These are phyloP conservation scores for Talaromyces liani DNA, from an alignment of 495 filamentous ascomycete species.

Conservation along the genomic window DNA sequence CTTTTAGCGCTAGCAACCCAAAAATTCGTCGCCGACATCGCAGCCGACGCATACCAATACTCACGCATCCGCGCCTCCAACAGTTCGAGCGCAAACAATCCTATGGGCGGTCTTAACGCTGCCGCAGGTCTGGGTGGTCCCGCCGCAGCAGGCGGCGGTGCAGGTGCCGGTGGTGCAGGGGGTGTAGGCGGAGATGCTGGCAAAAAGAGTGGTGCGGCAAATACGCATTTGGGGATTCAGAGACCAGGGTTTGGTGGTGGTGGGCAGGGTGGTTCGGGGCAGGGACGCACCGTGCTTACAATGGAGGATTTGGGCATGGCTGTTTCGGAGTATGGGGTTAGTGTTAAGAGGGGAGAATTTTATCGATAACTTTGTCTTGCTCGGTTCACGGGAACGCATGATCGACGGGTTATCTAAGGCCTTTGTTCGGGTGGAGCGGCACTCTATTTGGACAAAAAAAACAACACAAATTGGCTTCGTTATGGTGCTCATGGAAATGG, in stretches of 20 bases:
- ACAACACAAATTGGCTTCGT: background rate
- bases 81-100: conserved; percentile 73
- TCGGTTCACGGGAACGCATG: background rate
- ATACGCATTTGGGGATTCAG: conserved; percentile 73
- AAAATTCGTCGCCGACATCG: conserved; percentile 96
- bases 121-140: conserved; percentile 64
- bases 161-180: conserved; percentile 41
- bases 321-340: conserved; percentile 93
- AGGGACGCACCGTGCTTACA: conserved; percentile 89
- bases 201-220: conserved; percentile 55
- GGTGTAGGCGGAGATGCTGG: conserved; percentile 56
- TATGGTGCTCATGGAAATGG: background rate
- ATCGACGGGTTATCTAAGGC: background rate
- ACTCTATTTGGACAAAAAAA: background rate
- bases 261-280: conserved; percentile 73
- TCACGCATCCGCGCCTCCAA: conserved; percentile 88
- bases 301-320: conserved; percentile 99
- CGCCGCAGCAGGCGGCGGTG: conserved; percentile 44
- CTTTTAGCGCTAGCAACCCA: conserved; percentile 93
- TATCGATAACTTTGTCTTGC: conserved; percentile 59
- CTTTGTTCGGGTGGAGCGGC: background rate
- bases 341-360: conserved; percentile 93
- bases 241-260: conserved; percentile 88
- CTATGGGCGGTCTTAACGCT: conserved; percentile 77
- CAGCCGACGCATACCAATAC: conserved; percentile 96